phyloP scores from a whole-genome alignment of 106 monocot genomes.

The Dendrobium chrysotoxum region DNA sequence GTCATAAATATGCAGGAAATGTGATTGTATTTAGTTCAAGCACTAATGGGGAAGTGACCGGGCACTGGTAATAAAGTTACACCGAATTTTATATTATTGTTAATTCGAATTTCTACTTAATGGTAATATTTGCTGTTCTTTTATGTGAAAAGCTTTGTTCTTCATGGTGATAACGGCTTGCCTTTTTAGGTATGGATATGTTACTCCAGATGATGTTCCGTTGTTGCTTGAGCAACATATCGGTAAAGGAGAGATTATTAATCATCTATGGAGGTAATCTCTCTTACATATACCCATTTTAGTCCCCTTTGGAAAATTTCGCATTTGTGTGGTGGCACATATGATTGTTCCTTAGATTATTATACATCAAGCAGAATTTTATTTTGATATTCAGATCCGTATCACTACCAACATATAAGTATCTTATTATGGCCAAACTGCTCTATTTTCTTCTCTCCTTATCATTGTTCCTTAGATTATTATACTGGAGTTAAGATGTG shows the following conservation, averaged over 20 bases:
- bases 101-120: neutral
- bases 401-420: neutral
- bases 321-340: neutral
- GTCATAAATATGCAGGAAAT: slow-evolving; percentile 98
- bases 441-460: neutral
- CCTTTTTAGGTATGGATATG: slow-evolving; percentile 83
- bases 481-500: no score
- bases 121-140: neutral
- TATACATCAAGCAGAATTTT: neutral
- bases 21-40: slow-evolving; percentile 68
- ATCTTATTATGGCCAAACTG: neutral
- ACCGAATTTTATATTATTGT: neutral
- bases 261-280: slow-evolving; percentile 69
- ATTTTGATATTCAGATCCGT: neutral
- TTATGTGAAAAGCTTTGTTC: neutral
- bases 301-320: neutral
- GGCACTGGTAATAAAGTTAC: slow-evolving; percentile 64
- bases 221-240: slow-evolving; percentile 79
- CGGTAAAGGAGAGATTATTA: slow-evolving; percentile 64
- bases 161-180: neutral
- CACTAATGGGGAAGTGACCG: slow-evolving; percentile 55
- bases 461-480: no score
- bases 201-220: slow-evolving; percentile 82
- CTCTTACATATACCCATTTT: neutral
- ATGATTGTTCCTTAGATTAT: neutral